These are phyloP conservation scores for Triangularia setosa DNA, from an alignment of 2,329 filamentous ascomycete genomes.

Conservation along the genomic window DNA sequence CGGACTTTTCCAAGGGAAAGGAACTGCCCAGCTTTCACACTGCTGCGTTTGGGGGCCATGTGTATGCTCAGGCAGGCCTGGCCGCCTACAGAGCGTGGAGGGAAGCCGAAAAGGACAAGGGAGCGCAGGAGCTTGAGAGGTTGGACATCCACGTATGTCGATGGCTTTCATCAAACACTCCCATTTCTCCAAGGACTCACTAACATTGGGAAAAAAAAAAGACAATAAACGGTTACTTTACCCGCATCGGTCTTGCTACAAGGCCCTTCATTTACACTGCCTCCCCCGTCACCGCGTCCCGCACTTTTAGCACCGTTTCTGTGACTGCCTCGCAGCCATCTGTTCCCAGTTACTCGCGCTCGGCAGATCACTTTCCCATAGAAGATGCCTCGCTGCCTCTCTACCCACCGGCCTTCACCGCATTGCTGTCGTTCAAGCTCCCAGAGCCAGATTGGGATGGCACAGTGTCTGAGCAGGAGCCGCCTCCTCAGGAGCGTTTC, in stretches of 20 bases:
- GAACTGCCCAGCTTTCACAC: constrained; percentile 13
- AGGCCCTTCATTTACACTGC: constrained; percentile 53
- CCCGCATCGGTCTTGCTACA: constrained; percentile 42
- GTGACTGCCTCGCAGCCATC: constrained; percentile 48
- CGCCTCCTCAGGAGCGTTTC: constrained; percentile 42
- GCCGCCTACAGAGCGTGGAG: constrained; percentile 35
- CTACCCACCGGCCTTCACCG: constrained; percentile 45
- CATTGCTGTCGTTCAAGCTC: constrained; percentile 50
- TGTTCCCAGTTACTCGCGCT: constrained; percentile 32
- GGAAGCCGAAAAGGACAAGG: constrained; percentile 27
- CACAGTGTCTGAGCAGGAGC: constrained; percentile 36
- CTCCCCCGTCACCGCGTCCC: constrained; percentile 40
- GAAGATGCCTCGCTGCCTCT: constrained; percentile 38
- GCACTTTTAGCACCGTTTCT: constrained; percentile 46
- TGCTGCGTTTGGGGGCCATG: constrained; percentile 41
- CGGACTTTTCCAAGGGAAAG: constrained; percentile 26
- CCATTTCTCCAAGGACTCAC: background rate
- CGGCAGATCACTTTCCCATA: constrained; percentile 39
- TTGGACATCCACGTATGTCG: constrained; percentile 40
- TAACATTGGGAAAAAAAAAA: constrained; percentile 24
- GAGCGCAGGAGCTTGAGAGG: constrained; percentile 16
- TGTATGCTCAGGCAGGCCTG: constrained; percentile 40
- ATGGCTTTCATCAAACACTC: background rate
- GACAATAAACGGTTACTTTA: constrained; percentile 56
- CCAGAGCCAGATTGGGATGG: constrained; percentile 34